These are phyloP conservation scores for Thalia dealbata DNA, from an alignment of 176 grass and related monocot genomes.

Conservation along the genomic window DNA sequence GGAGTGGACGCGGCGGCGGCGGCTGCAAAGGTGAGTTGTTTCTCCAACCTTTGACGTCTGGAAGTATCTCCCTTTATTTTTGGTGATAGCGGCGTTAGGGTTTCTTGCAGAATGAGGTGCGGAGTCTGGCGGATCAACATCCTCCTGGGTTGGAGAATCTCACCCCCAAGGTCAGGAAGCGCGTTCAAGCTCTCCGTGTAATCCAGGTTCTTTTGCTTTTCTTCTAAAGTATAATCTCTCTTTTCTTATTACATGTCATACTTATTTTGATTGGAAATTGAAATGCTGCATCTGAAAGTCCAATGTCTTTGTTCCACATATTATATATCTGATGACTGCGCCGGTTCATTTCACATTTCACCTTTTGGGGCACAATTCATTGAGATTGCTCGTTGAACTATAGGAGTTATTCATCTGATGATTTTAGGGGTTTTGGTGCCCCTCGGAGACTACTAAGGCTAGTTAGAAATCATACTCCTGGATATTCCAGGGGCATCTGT, in stretches of 20 bases:
- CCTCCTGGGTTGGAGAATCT: constrained; percentile 53
- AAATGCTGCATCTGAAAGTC: no score
- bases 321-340: no score
- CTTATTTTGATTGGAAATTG: no score
- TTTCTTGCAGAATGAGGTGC: background rate
- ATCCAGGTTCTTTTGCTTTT: constrained; percentile 51
- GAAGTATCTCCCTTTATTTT: background rate
- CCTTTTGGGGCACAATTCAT: no score
- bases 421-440: no score
- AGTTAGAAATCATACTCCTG: no score
- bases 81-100: background rate
- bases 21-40: constrained; percentile 34
- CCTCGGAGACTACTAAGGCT: no score
- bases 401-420: no score
- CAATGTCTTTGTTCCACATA: no score
- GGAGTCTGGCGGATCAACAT: constrained; percentile 36
- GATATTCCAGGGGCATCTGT: no score
- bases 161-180: constrained; percentile 71
- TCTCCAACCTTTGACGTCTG: background rate
- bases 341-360: no score
- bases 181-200: constrained; percentile 57
- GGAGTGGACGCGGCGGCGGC: constrained; percentile 47
- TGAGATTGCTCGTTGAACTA: no score
- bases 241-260: background rate
- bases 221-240: background rate